Evolutionary conservation across 2,329 filamentous ascomycete genomes (phyloP).

Genomic region (Boeremia lycopersici): DNA sequence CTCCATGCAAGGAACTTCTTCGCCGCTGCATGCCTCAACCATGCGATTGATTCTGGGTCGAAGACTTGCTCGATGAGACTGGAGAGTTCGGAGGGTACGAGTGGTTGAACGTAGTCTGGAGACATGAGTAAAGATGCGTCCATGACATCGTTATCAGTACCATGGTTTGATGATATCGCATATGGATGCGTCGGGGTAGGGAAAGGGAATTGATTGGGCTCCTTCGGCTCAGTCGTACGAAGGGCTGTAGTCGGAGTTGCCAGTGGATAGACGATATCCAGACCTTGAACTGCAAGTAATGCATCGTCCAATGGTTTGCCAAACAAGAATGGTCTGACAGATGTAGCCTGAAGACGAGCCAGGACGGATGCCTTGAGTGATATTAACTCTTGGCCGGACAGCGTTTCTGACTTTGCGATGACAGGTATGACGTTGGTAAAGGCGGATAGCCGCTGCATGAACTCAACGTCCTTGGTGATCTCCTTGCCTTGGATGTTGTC

Average conservation of each 20-base stretch:
- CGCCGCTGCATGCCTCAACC: conserved; percentile 81
- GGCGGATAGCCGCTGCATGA: conserved; percentile 70
- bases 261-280: conserved; percentile 25
- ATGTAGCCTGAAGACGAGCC: conserved; percentile 61
- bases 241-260: conserved; percentile 3
- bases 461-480: conserved; percentile 68
- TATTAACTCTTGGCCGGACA: conserved; percentile 63
- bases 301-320: conserved; percentile 50
- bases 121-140: conserved; percentile 94
- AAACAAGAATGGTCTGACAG: conserved; percentile 72
- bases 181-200: conserved; percentile 61
- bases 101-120: conserved; percentile 83
- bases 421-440: conserved; percentile 87
- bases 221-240: conserved; percentile 5
- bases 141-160: conserved; percentile 79
- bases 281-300: conserved; percentile 41
- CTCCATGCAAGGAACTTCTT: conserved; percentile 81
- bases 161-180: conserved; percentile 75
- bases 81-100: conserved; percentile 75
- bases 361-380: conserved; percentile 65
- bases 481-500: conserved; percentile 41
- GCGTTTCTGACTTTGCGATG: conserved; percentile 75
- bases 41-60: conserved; percentile 75
- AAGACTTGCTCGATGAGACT: conserved; percentile 76
- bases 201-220: conserved; percentile 37